Conservation (phyloP, 2,329 filamentous ascomycete species). For the Alternaria arbusti region DNA sequence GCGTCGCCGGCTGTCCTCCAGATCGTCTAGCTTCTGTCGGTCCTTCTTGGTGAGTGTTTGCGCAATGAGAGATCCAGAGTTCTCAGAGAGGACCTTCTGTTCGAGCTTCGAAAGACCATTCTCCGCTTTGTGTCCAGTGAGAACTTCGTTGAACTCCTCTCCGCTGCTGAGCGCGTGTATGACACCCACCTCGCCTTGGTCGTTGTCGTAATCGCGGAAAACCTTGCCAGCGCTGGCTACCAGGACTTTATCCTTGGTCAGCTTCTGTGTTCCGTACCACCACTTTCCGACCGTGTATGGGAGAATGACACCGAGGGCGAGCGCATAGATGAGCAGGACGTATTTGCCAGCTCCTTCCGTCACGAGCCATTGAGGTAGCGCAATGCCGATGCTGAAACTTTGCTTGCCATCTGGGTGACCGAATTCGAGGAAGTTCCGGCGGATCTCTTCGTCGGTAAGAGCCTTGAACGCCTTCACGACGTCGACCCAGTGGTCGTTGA, state of each 20-base stretch:
- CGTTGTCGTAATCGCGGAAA: constrained; percentile 90
- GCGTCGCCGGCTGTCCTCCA: constrained; percentile 80
- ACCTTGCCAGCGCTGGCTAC: constrained; percentile 93
- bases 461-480: constrained; percentile 98
- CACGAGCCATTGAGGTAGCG: constrained; percentile 89
- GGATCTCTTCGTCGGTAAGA: constrained; percentile 93
- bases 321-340: constrained; percentile 86
- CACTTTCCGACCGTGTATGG: constrained; percentile 94
- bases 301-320: constrained; percentile 85
- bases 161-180: constrained; percentile 82
- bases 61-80: constrained; percentile 59
- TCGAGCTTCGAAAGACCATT: constrained; percentile 83
- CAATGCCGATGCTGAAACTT: constrained; percentile 96
- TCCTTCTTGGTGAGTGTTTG: constrained; percentile 74
- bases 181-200: constrained; percentile 79
- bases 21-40: constrained; percentile 74
- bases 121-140: constrained; percentile 81
- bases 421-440: constrained; percentile 95
- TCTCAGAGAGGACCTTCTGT: constrained; percentile 73
- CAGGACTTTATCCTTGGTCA: constrained; percentile 91
- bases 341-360: constrained; percentile 96
- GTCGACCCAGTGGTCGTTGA: constrained; percentile 91
- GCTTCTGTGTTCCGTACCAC: constrained; percentile 97
- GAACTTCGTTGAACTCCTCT: constrained; percentile 79
- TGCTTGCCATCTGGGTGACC: constrained; percentile 98